These are phyloP conservation scores for Pueraria montana DNA, from an alignment of 306 rosid genomes.

Conservation along the genomic window DNA sequence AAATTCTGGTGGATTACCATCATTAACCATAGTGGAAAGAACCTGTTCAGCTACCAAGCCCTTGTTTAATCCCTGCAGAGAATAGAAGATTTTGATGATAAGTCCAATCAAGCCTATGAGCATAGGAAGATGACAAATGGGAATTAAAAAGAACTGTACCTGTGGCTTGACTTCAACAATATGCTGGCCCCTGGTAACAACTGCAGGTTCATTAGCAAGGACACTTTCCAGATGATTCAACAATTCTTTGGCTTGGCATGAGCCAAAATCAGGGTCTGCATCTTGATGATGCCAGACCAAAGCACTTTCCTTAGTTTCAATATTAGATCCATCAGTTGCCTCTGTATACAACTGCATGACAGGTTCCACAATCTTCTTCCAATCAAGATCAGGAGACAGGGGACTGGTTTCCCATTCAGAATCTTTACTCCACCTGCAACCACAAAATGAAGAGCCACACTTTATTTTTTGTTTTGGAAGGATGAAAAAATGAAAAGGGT, in stretches of 20 bases:
- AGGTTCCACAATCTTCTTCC: slow-evolving; percentile 82
- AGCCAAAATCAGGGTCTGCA: slow-evolving; percentile 87
- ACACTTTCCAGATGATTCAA: slow-evolving; percentile 75
- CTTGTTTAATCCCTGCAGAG: slow-evolving; percentile 78
- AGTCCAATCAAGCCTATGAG: slow-evolving; percentile 25
- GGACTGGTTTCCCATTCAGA: slow-evolving; percentile 75
- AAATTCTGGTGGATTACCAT: slow-evolving; percentile 69
- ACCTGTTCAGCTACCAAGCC: slow-evolving; percentile 71
- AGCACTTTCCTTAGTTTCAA: slow-evolving; percentile 77
- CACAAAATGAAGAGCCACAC: slow-evolving; percentile 4
- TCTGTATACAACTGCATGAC: slow-evolving; percentile 75
- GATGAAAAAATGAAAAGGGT: no score
- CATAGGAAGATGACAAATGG: no score
- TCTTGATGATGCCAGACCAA: slow-evolving; percentile 92
- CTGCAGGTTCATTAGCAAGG: slow-evolving; percentile 78
- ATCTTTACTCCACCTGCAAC: slow-evolving; percentile 66
- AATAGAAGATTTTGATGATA: slow-evolving; percentile 15
- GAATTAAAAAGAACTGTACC: slow-evolving; percentile 50
- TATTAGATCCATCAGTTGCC: slow-evolving; percentile 81
- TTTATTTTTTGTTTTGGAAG: neutral
- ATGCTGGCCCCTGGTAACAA: slow-evolving; percentile 71
- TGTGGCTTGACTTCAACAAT: slow-evolving; percentile 87
- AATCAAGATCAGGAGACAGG: slow-evolving; percentile 67
- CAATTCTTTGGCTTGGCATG: slow-evolving; percentile 82
- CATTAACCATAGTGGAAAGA: slow-evolving; percentile 62